Evolutionary conservation across 2,329 filamentous ascomycete genomes (phyloP), one percentile per base, ranked within the genome.

Genomic region (Talaromyces sp.): DNA sequence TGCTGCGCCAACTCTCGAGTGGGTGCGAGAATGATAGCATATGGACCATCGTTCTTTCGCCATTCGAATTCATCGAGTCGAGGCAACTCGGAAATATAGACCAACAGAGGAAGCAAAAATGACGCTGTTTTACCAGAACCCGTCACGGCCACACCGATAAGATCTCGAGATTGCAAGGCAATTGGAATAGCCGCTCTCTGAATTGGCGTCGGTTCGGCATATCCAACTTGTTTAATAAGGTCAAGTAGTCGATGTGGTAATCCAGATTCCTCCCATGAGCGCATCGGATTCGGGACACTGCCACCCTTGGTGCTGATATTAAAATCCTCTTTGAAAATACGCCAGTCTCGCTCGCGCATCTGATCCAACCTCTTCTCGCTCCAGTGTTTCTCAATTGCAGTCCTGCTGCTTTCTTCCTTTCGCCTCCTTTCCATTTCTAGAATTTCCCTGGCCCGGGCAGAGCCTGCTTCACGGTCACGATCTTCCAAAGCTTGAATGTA

Each of bases 281-380:
- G 92, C 93, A 99, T 98, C 0, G 95, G 95, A 72, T 98, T 94
- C 0, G 95, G 95, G 64, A 98, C 92, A 31, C 85, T 85, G 50
- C 94, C 94, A 65, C 95, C 95, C 77, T 97, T 98, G 9, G 93
- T 97, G 47, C 90, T 85, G 75, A 99, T 99, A 71, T 95, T 96
- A 81, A 97, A 98, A 78, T 99, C 93, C 77, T 98, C 95, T 80
- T 98, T 99, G 87, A 99, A 97, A 72, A 99, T 98, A 75, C 95
- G 91, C 95, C 95, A 99, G 78, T 99, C 95, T 76, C 95, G 86
- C 79, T 98, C 93, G 68, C 92, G 91, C 95, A 99, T 99, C 72
- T 97, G 91, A 14, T 91, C 88, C 68, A 98, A 82, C 67, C 85
- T 86, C 87, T 99, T 99, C 75, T 97, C 92, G 63, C 91, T 93